Evolutionary conservation across 129 eudicot genomes (phyloP).

Genomic region (Pseudognaphalium luteoalbum): DNA sequence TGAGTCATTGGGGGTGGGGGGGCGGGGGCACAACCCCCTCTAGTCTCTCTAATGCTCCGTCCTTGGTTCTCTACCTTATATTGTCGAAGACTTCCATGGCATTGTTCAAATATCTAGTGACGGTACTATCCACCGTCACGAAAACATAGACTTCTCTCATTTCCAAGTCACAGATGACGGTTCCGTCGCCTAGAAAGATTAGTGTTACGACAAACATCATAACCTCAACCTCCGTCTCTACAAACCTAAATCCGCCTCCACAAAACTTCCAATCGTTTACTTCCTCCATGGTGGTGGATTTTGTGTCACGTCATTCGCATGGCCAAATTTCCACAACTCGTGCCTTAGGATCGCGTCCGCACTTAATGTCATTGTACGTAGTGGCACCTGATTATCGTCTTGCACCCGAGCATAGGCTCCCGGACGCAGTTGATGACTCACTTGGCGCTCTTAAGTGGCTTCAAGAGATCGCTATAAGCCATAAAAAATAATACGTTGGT

Average conservation of each 20-base stretch:
- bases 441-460: constrained; percentile 57
- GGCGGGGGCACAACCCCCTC: too few relatives aligned
- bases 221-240: constrained; percentile 65
- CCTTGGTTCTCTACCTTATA: constrained; percentile 62
- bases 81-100: constrained; percentile 80
- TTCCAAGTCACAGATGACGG: constrained; percentile 50
- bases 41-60: too few relatives aligned
- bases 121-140: constrained; percentile 57
- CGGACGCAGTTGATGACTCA: constrained; percentile 75
- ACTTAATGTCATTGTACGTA: constrained; percentile 51
- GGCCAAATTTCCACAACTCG: constrained; percentile 70
- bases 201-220: constrained; percentile 40
- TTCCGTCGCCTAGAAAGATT: constrained; percentile 60
- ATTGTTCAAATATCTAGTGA: constrained; percentile 63
- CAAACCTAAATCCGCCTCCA: constrained; percentile 49
- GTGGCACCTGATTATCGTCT: constrained; percentile 83
- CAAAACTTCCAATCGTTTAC: constrained; percentile 54
- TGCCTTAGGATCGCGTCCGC: constrained; percentile 62
- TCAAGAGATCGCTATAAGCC: constrained; percentile 26
- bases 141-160: constrained; percentile 30
- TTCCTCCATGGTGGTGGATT: constrained; percentile 87
- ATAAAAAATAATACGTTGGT: neutral
- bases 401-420: constrained; percentile 86
- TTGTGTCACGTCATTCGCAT: constrained; percentile 65
- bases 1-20: too few relatives aligned